Evolutionary conservation across 1,284 basidiomycete species (phyloP).

Genomic region (Blastosporella zonata): DNA sequence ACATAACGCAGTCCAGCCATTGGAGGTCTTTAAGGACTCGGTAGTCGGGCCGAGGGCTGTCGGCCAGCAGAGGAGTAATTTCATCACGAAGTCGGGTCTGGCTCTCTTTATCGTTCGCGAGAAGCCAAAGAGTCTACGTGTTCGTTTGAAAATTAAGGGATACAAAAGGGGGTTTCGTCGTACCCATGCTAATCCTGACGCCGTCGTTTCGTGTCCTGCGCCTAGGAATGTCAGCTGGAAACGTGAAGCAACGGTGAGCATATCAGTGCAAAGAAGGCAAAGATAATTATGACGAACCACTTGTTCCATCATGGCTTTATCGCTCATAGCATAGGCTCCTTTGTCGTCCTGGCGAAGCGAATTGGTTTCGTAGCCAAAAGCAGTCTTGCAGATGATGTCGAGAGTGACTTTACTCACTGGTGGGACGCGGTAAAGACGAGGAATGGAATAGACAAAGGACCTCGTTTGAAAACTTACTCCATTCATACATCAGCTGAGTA

Average conservation of each 20-base stretch:
- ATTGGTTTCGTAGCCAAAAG: slow-evolving; percentile 46
- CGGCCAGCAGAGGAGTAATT: slow-evolving; percentile 34
- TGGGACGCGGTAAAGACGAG: neutral
- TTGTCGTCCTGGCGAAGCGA: slow-evolving; percentile 38
- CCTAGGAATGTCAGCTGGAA: slow-evolving; percentile 46
- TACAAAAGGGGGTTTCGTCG: neutral
- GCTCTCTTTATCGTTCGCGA: slow-evolving; percentile 29
- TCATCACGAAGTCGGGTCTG: slow-evolving; percentile 44
- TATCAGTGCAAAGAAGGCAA: slow-evolving; percentile 1
- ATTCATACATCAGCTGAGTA: slow-evolving; percentile 41
- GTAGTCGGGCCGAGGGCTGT: slow-evolving; percentile 39
- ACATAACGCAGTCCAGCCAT: slow-evolving; percentile 50
- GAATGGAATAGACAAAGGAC: neutral
- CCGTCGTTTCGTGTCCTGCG: slow-evolving; percentile 52
- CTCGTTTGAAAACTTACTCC: slow-evolving; percentile 37
- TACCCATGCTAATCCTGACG: slow-evolving; percentile 46
- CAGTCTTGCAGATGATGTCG: slow-evolving; percentile 49
- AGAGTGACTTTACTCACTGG: slow-evolving; percentile 50
- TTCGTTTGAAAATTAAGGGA: neutral
- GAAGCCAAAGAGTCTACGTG: slow-evolving; percentile 26
- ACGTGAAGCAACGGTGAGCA: neutral
- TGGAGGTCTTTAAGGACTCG: slow-evolving; percentile 43
- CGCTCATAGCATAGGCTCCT: slow-evolving; percentile 39
- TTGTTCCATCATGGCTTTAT: slow-evolving; percentile 48
- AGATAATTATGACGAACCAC: slow-evolving; percentile 31